phyloP scores from a whole-genome alignment of 129 eudicot species.

The Artemisia tridentata region DNA sequence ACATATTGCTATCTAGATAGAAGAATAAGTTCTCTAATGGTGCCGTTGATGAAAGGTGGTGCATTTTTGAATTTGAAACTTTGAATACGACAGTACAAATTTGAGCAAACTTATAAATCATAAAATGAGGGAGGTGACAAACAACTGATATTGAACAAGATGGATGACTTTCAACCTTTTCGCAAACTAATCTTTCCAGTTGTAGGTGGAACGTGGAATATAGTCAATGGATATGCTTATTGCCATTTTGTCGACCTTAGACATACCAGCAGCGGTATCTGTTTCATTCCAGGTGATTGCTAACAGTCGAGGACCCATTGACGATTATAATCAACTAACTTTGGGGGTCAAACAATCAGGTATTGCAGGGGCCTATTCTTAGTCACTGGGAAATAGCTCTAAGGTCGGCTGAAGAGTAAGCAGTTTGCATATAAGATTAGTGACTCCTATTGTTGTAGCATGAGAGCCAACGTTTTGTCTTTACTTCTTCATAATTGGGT shows the following conservation, averaged over 20 bases:
- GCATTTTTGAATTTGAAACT: too few relatives aligned
- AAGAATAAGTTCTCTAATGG: too few relatives aligned
- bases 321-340: conserved; percentile 72
- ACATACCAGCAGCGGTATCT: conserved; percentile 94
- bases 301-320: conserved; percentile 71
- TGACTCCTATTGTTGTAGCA: too few relatives aligned
- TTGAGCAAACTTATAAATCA: neutral
- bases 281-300: conserved; percentile 98
- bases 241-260: conserved; percentile 68
- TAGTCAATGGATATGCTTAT: conserved; percentile 95
- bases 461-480: too few relatives aligned
- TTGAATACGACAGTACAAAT: too few relatives aligned
- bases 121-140: too few relatives aligned
- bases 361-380: conserved; percentile 87
- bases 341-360: conserved; percentile 95
- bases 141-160: conserved; percentile 73
- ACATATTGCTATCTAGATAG: too few relatives aligned
- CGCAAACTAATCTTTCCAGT: conserved; percentile 92
- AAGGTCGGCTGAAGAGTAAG: conserved; percentile 89
- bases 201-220: conserved; percentile 96
- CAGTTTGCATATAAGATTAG: conserved; percentile 74
- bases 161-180: conserved; percentile 97
- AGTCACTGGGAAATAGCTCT: conserved; percentile 81
- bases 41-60: too few relatives aligned
- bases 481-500: too few relatives aligned